Conservation (phyloP, 2,329 filamentous ascomycete species). For the Colletotrichum spaethianum region DNA sequence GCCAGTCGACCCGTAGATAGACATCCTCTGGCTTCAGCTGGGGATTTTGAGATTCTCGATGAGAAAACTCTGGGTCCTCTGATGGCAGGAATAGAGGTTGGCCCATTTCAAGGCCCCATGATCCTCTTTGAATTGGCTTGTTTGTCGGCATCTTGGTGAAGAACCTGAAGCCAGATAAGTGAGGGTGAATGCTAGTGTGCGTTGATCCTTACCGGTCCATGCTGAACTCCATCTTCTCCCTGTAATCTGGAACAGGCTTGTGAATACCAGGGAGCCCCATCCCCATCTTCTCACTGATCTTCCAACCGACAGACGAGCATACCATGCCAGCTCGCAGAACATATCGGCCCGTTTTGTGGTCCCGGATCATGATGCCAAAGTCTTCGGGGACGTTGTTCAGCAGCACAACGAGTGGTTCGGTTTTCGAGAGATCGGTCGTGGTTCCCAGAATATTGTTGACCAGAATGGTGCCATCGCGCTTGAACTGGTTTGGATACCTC, state of each 20-base stretch:
- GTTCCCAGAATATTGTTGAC: constrained; percentile 78
- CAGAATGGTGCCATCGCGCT: constrained; percentile 71
- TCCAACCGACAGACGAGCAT: constrained; percentile 87
- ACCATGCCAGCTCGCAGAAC: constrained; percentile 82
- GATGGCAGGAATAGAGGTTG: constrained; percentile 82
- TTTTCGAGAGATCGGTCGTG: constrained; percentile 70
- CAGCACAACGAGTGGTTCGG: constrained; percentile 78
- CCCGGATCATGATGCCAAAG: constrained; percentile 82
- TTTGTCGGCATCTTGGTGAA: constrained; percentile 84
- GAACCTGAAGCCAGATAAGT: constrained; percentile 65
- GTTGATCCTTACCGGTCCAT: constrained; percentile 78
- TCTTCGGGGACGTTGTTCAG: constrained; percentile 88
- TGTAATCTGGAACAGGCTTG: constrained; percentile 82
- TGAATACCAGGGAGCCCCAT: constrained; percentile 80
- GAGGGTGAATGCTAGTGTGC: background rate
- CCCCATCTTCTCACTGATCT: constrained; percentile 80
- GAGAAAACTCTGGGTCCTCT: constrained; percentile 73
- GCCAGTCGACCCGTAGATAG: constrained; percentile 87
- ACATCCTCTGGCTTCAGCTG: constrained; percentile 71
- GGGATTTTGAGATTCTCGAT: constrained; percentile 71
- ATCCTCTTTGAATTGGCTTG: constrained; percentile 85
- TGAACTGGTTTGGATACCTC: constrained; percentile 84
- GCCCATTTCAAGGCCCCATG: constrained; percentile 86
- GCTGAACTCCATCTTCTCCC: constrained; percentile 88
- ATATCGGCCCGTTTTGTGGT: constrained; percentile 80